Evolutionary conservation across 2,329 filamentous ascomycete genomes (phyloP).

Genomic region (Fusarium torreyae): DNA sequence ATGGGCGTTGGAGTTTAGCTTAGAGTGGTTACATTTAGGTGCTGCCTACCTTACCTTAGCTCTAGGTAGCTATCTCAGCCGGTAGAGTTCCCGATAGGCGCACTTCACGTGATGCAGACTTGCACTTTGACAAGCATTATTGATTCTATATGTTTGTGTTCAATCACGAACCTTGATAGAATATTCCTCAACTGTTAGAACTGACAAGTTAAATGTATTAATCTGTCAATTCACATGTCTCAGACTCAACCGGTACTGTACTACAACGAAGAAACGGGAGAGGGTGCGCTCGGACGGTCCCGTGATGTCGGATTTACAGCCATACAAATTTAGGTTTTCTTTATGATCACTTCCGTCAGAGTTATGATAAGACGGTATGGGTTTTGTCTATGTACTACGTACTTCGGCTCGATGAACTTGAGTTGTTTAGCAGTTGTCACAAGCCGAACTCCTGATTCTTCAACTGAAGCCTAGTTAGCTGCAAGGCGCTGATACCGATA

Average conservation of each 20-base stretch:
- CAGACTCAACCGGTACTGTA: conserved; percentile 24
- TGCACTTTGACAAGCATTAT: not conserved
- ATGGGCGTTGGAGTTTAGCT: conserved; percentile 42
- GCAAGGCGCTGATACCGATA: too few species aligned
- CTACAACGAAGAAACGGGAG: conserved; percentile 7
- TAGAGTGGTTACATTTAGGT: conserved; percentile 48
- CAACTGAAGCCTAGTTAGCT: too few species aligned
- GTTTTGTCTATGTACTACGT: too few species aligned
- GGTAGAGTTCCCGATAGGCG: conserved; percentile 42
- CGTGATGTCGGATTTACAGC: conserved; percentile 18
- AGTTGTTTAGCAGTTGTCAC: too few species aligned
- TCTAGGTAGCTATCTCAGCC: conserved; percentile 13
- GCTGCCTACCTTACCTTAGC: conserved; percentile 14
- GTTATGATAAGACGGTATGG: too few species aligned
- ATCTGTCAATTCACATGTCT: conserved; percentile 27
- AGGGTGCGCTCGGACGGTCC: conserved; percentile 37
- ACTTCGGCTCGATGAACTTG: too few species aligned
- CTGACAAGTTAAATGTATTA: not conserved
- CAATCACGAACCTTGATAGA: not conserved
- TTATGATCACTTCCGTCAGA: too few species aligned
- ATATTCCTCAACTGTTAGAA: not conserved
- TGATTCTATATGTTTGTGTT: not conserved
- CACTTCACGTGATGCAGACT: conserved; percentile 46
- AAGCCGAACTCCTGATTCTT: too few species aligned
- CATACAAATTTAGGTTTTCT: not conserved